Percentiles rank a stretch among this genome's conserved stretches.
phyloP scores from a whole-genome alignment of 2,329 filamentous ascomycete species.

The Pseudopithomyces maydicus region DNA sequence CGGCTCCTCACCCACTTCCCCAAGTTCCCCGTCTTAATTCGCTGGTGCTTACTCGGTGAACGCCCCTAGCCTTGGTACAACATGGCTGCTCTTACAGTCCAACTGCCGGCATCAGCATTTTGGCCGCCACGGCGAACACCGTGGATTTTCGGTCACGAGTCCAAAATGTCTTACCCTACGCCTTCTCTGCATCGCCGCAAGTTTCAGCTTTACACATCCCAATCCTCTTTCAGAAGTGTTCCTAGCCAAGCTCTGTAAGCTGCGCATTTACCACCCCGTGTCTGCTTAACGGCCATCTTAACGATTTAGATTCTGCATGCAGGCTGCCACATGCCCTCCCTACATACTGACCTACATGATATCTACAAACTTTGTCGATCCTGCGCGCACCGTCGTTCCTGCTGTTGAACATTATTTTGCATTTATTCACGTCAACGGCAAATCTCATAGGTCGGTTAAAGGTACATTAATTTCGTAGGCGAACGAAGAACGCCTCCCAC shows the following conservation, averaged over 20 bases:
- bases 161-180: constrained; percentile 2
- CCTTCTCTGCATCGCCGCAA: constrained; percentile 5
- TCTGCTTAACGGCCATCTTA: constrained; percentile 7
- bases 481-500: neutral
- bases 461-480: constrained; percentile 11
- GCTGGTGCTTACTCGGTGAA: constrained; percentile 19
- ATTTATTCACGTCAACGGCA: neutral
- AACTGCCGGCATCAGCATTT: constrained; percentile 9
- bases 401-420: neutral
- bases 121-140: constrained; percentile 10
- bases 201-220: constrained; percentile 4
- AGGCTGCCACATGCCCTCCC: constrained; percentile 8
- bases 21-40: constrained; percentile 10
- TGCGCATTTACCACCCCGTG: neutral
- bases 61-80: constrained; percentile 17
- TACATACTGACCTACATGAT: neutral
- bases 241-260: neutral
- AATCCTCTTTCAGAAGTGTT: neutral
- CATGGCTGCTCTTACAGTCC: constrained; percentile 1
- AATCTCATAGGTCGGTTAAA: constrained; percentile 16
- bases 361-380: constrained; percentile 18
- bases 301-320: neutral
- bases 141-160: constrained; percentile 11
- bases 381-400: neutral
- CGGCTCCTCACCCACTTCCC: constrained; percentile 20